Evolutionary conservation across 257 asterid genomes (phyloP).

Genomic region (Vinca minor): DNA sequence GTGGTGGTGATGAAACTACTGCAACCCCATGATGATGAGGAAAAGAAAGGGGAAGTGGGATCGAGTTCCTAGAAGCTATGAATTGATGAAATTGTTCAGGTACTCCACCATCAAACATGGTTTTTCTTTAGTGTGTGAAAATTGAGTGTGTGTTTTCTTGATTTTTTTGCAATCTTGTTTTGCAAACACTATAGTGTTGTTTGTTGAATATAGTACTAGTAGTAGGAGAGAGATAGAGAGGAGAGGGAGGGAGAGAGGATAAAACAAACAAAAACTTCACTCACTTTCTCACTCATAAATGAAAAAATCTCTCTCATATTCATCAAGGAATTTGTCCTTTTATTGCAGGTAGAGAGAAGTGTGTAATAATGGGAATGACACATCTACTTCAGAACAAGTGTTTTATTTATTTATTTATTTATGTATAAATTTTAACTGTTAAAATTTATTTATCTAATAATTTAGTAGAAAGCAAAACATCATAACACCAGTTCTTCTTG

Average conservation of each 20-base stretch:
- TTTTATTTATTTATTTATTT: no score
- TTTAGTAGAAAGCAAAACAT: no score
- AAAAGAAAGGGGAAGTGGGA: conserved; percentile 33
- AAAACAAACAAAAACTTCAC: conserved; percentile 5
- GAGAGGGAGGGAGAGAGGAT: no score
- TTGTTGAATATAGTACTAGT: no score
- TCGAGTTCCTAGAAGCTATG: conserved; percentile 37
- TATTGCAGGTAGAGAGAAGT: conserved; percentile 27
- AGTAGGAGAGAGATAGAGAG: no score
- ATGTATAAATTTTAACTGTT: no score
- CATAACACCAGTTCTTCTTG: no score
- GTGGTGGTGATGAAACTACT: conserved; percentile 1
- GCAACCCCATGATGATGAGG: conserved; percentile 26
- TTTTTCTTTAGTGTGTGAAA: neutral
- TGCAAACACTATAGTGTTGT: neutral
- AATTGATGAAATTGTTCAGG: conserved; percentile 51
- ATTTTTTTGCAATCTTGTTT: neutral
- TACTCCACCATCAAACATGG: conserved; percentile 57
- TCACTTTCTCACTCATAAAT: neutral
- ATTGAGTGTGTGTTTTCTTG: neutral
- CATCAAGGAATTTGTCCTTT: conserved; percentile 45
- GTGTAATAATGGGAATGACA: no score
- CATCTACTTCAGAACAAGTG: no score
- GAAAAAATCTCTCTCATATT: conserved; percentile 14
- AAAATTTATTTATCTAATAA: no score